Percentiles rank a stretch among this genome's conserved stretches.
These are phyloP conservation scores for Beauveria rudraprayagi DNA, from an alignment of 2,329 filamentous ascomycete species.

Conservation along the genomic window DNA sequence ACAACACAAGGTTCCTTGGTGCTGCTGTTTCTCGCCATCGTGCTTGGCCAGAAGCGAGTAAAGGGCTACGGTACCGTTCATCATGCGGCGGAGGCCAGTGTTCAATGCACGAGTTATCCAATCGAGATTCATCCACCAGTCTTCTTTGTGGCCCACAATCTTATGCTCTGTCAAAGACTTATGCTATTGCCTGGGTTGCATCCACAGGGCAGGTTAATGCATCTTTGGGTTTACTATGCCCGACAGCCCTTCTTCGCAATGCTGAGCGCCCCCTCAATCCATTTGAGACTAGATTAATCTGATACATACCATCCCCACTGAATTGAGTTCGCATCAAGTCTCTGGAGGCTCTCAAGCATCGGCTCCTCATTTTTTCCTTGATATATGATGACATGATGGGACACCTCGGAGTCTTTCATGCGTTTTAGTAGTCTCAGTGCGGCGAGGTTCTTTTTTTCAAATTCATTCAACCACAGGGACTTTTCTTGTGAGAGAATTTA, in stretches of 20 bases:
- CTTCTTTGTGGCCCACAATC: constrained; percentile 36
- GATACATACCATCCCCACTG: too few relatives aligned
- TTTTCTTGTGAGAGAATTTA: background rate
- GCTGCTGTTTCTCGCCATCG: constrained; percentile 46
- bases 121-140: constrained; percentile 81
- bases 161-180: constrained; percentile 73
- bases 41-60: constrained; percentile 72
- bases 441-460: background rate
- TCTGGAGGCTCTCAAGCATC: too few relatives aligned
- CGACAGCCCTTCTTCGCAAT: constrained; percentile 24
- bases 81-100: constrained; percentile 75
- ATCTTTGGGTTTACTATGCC: constrained; percentile 63
- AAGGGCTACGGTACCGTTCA: constrained; percentile 80
- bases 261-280: constrained; percentile 55
- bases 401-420: background rate
- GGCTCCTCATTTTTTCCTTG: background rate
- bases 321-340: too few relatives aligned
- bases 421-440: background rate
- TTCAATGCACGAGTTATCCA: constrained; percentile 74
- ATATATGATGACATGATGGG: background rate
- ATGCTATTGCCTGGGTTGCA: constrained; percentile 82
- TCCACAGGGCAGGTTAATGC: constrained; percentile 66
- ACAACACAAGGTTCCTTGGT: constrained; percentile 48
- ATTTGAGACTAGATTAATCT: background rate
- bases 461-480: too few relatives aligned